Conservation (phyloP, 176 grass and related monocot species). For the Stipa capillata region DNA sequence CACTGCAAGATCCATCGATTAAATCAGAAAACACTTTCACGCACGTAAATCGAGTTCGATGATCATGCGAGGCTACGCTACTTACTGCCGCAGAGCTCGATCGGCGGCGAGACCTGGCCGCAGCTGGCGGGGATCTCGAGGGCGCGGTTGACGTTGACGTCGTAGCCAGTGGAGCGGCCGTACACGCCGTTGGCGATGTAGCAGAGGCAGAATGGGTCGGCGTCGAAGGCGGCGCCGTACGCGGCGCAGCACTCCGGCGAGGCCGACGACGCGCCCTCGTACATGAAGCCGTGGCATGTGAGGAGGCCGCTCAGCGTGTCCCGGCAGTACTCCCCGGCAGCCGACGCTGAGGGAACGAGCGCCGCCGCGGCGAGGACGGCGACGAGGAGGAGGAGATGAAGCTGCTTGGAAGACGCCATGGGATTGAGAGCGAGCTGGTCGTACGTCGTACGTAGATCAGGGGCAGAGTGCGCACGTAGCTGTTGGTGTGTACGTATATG, state of each 20-base stretch:
- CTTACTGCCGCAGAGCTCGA: constrained; percentile 40
- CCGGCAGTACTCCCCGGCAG: background rate
- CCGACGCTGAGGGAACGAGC: background rate
- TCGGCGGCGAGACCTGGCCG: constrained; percentile 26
- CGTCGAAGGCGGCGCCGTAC: constrained; percentile 12
- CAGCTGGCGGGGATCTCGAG: constrained; percentile 33
- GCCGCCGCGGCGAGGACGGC: background rate
- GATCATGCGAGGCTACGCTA: background rate
- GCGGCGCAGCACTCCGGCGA: constrained; percentile 27
- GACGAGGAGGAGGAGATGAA: background rate
- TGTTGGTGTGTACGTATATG: background rate
- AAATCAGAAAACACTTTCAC: background rate
- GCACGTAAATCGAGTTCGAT: background rate
- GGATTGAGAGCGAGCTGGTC: background rate
- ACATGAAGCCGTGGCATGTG: constrained; percentile 29
- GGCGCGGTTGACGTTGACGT: constrained; percentile 30
- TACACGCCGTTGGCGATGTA: constrained; percentile 38
- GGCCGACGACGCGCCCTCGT: background rate
- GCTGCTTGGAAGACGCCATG: background rate
- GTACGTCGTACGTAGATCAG: background rate
- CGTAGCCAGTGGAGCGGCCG: constrained; percentile 16
- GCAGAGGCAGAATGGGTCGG: constrained; percentile 47
- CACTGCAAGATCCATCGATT: background rate
- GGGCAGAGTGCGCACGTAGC: too few species aligned
- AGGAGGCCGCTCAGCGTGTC: constrained; percentile 20